phyloP scores from a whole-genome alignment of 768 basidiomycete genomes.

The Podaxis rugospora region DNA sequence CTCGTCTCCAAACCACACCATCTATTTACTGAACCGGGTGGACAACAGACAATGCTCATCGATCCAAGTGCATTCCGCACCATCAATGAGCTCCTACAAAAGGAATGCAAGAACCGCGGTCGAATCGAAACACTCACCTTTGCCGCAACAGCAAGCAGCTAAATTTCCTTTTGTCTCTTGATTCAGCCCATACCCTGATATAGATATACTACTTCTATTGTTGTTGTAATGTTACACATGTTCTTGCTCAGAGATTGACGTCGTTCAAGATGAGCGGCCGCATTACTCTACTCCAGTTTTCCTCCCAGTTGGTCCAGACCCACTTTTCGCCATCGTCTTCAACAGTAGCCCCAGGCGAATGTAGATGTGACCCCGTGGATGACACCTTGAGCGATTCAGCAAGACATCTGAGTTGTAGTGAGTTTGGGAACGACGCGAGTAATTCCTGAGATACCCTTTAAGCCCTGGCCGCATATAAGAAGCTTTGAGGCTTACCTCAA shows the following conservation, averaged over 20 bases:
- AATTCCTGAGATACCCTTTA: slow-evolving; percentile 36
- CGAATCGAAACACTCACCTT: slow-evolving; percentile 80
- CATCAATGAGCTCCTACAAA: slow-evolving; percentile 85
- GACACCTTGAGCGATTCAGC: slow-evolving; percentile 41
- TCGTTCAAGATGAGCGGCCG: slow-evolving; percentile 51
- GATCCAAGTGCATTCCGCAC: slow-evolving; percentile 90
- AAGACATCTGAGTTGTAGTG: slow-evolving; percentile 45
- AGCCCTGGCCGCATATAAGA: background rate
- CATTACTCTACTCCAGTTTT: slow-evolving; percentile 77
- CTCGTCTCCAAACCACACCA: background rate
- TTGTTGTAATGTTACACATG: background rate
- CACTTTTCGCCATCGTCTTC: slow-evolving; percentile 27
- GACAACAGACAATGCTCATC: slow-evolving; percentile 78
- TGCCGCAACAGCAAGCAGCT: slow-evolving; percentile 49
- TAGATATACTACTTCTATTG: background rate
- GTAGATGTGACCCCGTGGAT: slow-evolving; percentile 23
- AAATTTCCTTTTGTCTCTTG: background rate
- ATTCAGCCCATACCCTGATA: background rate
- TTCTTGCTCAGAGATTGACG: slow-evolving; percentile 23
- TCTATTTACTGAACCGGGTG: slow-evolving; percentile 1
- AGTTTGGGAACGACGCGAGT: slow-evolving; percentile 56
- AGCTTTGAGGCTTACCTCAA: slow-evolving; percentile 49
- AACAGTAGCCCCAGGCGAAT: slow-evolving; percentile 12
- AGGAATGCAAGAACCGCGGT: slow-evolving; percentile 85
- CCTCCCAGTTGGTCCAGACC: slow-evolving; percentile 77